Percentiles rank a stretch among this genome's conserved stretches.
Evolutionary conservation across 1,139 yeast species (phyloP).

Genomic region (Taiozyma sp.): DNA sequence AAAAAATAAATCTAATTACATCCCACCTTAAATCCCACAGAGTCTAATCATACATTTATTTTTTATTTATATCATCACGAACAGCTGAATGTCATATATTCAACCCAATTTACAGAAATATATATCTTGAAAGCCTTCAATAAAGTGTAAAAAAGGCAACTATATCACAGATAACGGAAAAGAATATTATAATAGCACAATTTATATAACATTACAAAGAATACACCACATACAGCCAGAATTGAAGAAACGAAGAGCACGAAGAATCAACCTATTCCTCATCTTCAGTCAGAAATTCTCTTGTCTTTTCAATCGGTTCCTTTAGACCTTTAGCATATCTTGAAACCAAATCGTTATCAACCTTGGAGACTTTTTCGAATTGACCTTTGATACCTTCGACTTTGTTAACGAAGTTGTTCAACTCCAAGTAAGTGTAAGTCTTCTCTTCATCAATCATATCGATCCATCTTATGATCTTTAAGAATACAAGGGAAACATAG

Average conservation of each 20-base stretch:
- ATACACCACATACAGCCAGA: too few species aligned
- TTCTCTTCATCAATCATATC: conserved; percentile 7
- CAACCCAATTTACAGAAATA: not conserved
- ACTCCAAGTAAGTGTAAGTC: conserved; percentile 6
- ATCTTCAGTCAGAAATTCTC: not conserved
- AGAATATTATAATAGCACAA: not conserved
- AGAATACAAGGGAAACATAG: conserved; percentile 33
- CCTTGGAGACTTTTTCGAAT: conserved; percentile 4
- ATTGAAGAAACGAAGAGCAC: not conserved
- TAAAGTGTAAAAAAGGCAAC: not conserved
- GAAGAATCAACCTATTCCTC: not conserved
- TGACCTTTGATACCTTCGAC: conserved; percentile 2
- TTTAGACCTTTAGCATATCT: conserved; percentile 4
- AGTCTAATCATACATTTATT: not conserved
- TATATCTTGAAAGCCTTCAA: not conserved
- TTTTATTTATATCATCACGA: not conserved
- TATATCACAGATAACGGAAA: not conserved
- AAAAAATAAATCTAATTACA: conserved; percentile 8
- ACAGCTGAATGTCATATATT: not conserved
- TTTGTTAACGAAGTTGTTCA: conserved; percentile 3
- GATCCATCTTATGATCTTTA: conserved; percentile 12
- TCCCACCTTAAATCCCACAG: not conserved
- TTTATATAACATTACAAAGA: not conserved
- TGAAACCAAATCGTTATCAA: conserved; percentile 7
- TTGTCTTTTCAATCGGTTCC: conserved; percentile 3